A percentile compares a stretch with the other conserved stretches of the same genome.
Evolutionary conservation across 495 filamentous ascomycete species (phyloP).

Genomic region (Cercophora newfieldiana): DNA sequence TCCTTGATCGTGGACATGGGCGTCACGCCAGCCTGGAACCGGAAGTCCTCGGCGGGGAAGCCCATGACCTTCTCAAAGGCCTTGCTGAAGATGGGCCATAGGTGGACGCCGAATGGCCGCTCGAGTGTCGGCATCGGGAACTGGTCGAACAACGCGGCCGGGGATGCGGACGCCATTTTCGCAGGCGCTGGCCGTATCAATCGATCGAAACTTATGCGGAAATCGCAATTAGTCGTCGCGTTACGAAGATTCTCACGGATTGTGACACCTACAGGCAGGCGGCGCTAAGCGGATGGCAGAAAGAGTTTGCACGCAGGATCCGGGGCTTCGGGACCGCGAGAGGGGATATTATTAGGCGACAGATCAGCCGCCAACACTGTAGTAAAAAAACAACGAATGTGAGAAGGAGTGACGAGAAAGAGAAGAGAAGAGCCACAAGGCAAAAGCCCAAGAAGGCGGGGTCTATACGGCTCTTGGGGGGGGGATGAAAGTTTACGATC

Average conservation of each 20-base stretch:
- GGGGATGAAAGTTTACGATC: slow-evolving; percentile 11
- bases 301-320: slow-evolving; percentile 1
- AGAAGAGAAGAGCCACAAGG: slow-evolving; percentile 18
- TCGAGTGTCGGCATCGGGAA: slow-evolving; percentile 79
- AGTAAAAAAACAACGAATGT: slow-evolving; percentile 22
- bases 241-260: background rate
- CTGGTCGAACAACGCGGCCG: slow-evolving; percentile 60
- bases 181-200: slow-evolving; percentile 9
- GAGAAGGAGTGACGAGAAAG: slow-evolving; percentile 36
- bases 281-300: background rate
- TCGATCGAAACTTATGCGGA: slow-evolving; percentile 4
- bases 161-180: slow-evolving; percentile 44
- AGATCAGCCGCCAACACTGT: slow-evolving; percentile 24
- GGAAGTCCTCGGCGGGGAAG: slow-evolving; percentile 69
- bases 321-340: slow-evolving; percentile 1
- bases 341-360: slow-evolving; percentile 19
- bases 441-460: slow-evolving; percentile 17
- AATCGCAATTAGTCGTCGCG: slow-evolving; percentile 18
- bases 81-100: slow-evolving; percentile 95
- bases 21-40: slow-evolving; percentile 64
- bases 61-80: slow-evolving; percentile 72
- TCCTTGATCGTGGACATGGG: slow-evolving; percentile 71
- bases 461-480: slow-evolving; percentile 3
- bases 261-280: background rate
- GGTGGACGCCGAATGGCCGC: slow-evolving; percentile 82